Evolutionary conservation across 1,139 yeast genomes (phyloP), one percentile per base, ranked within the genome.

Genomic region (Suhomyces ambrosiae): DNA sequence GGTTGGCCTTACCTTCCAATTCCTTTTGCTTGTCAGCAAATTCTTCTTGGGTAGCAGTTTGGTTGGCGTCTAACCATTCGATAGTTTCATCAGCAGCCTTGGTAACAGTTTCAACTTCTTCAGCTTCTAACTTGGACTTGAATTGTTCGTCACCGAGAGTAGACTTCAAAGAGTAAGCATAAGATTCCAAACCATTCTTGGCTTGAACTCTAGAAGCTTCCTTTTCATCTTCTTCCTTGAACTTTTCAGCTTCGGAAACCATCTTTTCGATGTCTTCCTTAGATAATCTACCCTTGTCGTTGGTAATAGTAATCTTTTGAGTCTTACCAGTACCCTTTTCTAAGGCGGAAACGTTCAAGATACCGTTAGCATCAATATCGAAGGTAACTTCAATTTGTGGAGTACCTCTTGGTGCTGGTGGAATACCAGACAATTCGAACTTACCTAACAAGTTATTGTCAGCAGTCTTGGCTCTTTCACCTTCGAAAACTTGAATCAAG

Each of bases 371-470:
- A 65, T 89, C 97, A 57, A 89, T 75, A 57, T 88, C 95, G 61
- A 89, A 89, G 46, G 96, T 88, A 53, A 90, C 96, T 75, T 89
- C 97, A 58, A 89, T 87, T 74, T 89, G 96, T 58, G 97, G 96
- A 49, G 84, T 88, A 73, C 97, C 97, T 75, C 96, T 87, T 71
- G 96, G 97, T 41, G 97, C 95, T 50, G 97, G 95, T 61, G 97
- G 97, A 53, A 90, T 90, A 64, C 96, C 96, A 46, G 89, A 76
- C 58, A 90, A 80, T 69, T 90, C 97, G 64, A 90, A 90, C 75
- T 90, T 90, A 70, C 97, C 97, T 56, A 90, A 80, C 62, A 85
- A 73, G 74, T 90, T 90, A 80, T 90, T 90, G 71, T 90, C 97
- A 74, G 87, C 87, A 48, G 95, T 88, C 76, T 86, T 79, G 42